phyloP scores from a whole-genome alignment of 202 grass and related monocot genomes.

The Panicum hallii region DNA sequence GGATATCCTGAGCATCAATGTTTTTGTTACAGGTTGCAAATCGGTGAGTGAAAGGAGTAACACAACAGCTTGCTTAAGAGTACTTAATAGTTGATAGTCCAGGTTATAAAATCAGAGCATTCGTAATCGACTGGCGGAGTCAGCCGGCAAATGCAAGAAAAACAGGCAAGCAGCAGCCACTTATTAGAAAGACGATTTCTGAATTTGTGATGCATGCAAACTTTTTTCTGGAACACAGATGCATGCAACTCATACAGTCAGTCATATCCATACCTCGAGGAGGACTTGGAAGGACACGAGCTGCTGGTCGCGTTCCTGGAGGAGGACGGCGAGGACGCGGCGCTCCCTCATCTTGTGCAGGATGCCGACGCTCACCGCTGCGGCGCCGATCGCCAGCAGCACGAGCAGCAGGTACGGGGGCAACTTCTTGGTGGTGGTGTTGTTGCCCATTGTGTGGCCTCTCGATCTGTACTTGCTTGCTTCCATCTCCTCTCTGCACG shows the following conservation, averaged over 20 bases:
- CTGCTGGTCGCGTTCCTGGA: constrained; percentile 77
- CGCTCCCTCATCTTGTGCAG: constrained; percentile 94
- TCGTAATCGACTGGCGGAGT: constrained; percentile 3
- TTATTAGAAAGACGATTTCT: not conserved
- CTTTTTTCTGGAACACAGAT: not conserved
- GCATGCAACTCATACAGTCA: not conserved
- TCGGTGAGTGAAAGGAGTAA: not conserved
- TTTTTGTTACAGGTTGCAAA: not conserved
- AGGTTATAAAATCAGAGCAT: not conserved
- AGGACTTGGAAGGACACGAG: constrained; percentile 75
- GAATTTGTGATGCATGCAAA: constrained; percentile 12
- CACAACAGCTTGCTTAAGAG: not conserved
- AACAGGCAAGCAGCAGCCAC: not conserved
- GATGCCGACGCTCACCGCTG: constrained; percentile 65
- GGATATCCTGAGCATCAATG: not conserved
- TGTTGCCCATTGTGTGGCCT: constrained; percentile 41
- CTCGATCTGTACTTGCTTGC: constrained; percentile 57
- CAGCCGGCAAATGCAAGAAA: constrained; percentile 18
- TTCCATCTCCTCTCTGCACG: constrained; percentile 38
- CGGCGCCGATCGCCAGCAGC: constrained; percentile 63
- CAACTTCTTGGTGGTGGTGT: constrained; percentile 53
- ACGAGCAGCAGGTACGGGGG: constrained; percentile 65
- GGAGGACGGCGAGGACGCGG: constrained; percentile 67
- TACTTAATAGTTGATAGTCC: not conserved
- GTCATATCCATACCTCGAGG: constrained; percentile 59